Evolutionary conservation across 805 yeast genomes (phyloP).

Genomic region (Myxozyma vanderwaltii): DNA sequence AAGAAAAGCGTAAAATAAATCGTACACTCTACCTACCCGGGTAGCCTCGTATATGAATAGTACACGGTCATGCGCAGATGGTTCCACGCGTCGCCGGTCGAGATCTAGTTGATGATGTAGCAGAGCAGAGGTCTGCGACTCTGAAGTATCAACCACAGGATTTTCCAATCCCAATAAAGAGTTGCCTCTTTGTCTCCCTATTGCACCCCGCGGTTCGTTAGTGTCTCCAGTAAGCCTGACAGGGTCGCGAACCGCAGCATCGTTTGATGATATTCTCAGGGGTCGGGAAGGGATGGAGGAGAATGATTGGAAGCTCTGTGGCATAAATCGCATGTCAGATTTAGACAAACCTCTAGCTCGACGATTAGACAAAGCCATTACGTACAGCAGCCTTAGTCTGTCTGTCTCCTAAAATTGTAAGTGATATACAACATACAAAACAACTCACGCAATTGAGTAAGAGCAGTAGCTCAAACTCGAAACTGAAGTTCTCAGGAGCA

Average conservation of each 20-base stretch:
- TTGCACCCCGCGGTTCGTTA: background rate
- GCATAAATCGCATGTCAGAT: background rate
- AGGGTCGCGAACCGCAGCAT: background rate
- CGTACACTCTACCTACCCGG: conserved; percentile 16
- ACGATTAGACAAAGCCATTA: background rate
- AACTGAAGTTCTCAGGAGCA: too few relatives aligned
- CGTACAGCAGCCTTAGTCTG: too few relatives aligned
- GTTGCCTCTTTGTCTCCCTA: background rate
- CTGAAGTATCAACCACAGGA: background rate
- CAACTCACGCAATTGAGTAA: too few relatives aligned
- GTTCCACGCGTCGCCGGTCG: conserved; percentile 10
- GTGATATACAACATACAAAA: too few relatives aligned
- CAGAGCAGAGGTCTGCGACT: conserved; percentile 9
- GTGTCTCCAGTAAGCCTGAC: background rate
- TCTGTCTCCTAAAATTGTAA: too few relatives aligned
- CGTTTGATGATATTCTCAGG: background rate
- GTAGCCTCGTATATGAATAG: conserved; percentile 18
- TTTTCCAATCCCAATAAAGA: background rate
- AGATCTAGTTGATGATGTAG: conserved; percentile 12
- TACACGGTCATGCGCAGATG: conserved; percentile 11
- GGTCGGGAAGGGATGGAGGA: background rate
- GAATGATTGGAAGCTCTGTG: conserved; percentile 5
- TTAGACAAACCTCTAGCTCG: background rate
- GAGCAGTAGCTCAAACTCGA: too few relatives aligned
- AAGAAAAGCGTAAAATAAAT: conserved; percentile 9